phyloP scores from a whole-genome alignment of 192 early-diverging fungal species.

The Umbelopsis sp. region DNA sequence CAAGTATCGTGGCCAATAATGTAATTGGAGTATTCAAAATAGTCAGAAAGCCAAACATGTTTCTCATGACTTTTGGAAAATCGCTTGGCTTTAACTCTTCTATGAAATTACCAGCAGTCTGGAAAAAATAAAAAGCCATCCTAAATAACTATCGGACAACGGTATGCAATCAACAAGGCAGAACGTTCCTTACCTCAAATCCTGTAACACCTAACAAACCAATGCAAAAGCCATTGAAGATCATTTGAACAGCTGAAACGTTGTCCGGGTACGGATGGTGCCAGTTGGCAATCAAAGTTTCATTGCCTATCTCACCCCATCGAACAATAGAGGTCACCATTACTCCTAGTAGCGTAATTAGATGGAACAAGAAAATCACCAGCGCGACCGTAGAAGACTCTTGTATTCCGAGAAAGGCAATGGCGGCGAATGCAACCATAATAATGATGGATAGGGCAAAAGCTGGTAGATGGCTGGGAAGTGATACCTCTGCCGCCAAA shows the following conservation, averaged over 20 bases:
- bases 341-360: slow-evolving; percentile 45
- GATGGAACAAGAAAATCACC: slow-evolving; percentile 51
- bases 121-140: neutral
- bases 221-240: slow-evolving; percentile 58
- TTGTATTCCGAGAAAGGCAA: slow-evolving; percentile 49
- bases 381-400: slow-evolving; percentile 56
- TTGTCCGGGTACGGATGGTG: slow-evolving; percentile 37
- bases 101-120: slow-evolving; percentile 55
- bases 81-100: slow-evolving; percentile 60
- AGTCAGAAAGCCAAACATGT: slow-evolving; percentile 50
- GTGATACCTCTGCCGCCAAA: slow-evolving; percentile 40
- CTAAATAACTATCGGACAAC: neutral
- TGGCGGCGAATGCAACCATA: slow-evolving; percentile 47
- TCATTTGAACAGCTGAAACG: slow-evolving; percentile 30
- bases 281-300: slow-evolving; percentile 49
- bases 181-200: slow-evolving; percentile 38
- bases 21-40: slow-evolving; percentile 53
- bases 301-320: slow-evolving; percentile 46
- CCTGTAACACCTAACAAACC: slow-evolving; percentile 60
- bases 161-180: neutral
- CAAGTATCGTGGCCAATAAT: slow-evolving; percentile 44
- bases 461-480: slow-evolving; percentile 34
- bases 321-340: slow-evolving; percentile 45
- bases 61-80: slow-evolving; percentile 60
- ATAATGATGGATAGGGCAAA: slow-evolving; percentile 50